Evolutionary conservation across 768 basidiomycete genomes (phyloP).

Genomic region (Mycena floridula): DNA sequence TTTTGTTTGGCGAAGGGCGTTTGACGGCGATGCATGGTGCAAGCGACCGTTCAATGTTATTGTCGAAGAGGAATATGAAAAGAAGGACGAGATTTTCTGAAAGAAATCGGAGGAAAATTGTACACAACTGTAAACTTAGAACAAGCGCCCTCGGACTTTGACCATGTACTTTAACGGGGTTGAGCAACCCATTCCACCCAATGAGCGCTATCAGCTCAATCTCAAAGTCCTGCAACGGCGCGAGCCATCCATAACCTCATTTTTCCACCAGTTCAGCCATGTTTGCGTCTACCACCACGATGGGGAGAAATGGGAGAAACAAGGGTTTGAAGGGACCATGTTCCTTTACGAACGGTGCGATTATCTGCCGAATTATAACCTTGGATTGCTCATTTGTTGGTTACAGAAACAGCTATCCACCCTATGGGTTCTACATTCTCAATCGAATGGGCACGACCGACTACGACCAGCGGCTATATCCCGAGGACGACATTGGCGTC

Average conservation of each 20-base stretch:
- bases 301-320: constrained; percentile 73
- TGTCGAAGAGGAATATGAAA: background rate
- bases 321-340: constrained; percentile 84
- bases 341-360: constrained; percentile 81
- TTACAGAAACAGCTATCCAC: constrained; percentile 65
- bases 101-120: background rate
- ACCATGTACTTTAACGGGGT: no score
- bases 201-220: constrained; percentile 67
- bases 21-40: constrained; percentile 1
- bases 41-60: no score
- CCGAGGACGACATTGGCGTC: constrained; percentile 67
- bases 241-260: constrained; percentile 73
- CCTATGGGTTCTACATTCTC: constrained; percentile 80
- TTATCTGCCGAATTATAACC: background rate
- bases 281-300: constrained; percentile 78
- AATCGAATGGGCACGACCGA: constrained; percentile 79
- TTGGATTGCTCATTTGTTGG: background rate
- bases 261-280: constrained; percentile 86
- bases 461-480: constrained; percentile 66
- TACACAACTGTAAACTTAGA: no score
- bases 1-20: background rate
- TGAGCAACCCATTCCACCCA: constrained; percentile 65
- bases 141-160: no score
- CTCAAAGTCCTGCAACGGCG: constrained; percentile 74
- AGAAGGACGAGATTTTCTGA: background rate